Evolutionary conservation across 345 rosid genomes (phyloP).

Genomic region (Litchi chinensis): DNA sequence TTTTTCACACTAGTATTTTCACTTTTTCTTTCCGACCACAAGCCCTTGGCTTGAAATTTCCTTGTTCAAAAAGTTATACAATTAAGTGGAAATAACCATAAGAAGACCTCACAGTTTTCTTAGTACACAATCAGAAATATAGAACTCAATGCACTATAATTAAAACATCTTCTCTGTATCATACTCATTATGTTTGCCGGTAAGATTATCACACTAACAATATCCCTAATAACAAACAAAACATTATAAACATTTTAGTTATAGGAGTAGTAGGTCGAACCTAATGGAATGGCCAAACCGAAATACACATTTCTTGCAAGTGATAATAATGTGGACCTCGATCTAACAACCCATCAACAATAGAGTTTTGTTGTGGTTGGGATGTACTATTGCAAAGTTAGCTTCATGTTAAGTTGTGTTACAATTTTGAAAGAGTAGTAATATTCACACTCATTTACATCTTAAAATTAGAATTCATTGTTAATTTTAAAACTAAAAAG

Average conservation of each 20-base stretch:
- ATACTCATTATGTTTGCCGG: conserved; percentile 33
- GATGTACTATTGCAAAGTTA: too few species aligned
- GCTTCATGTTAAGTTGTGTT: too few species aligned
- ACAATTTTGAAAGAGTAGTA: too few species aligned
- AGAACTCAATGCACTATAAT: conserved; percentile 61
- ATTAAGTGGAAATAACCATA: conserved; percentile 65
- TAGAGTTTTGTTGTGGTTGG: too few species aligned
- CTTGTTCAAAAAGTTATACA: conserved; percentile 74
- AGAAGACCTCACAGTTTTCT: conserved; percentile 78
- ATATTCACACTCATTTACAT: too few species aligned
- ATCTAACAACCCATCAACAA: too few species aligned
- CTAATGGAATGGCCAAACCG: conserved; percentile 27
- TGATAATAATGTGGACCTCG: too few species aligned
- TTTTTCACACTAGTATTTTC: conserved; percentile 38
- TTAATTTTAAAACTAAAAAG: too few species aligned
- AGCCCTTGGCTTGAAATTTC: conserved; percentile 38
- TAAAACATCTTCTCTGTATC: conserved; percentile 49
- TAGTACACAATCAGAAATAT: conserved; percentile 63
- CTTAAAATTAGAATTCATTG: too few species aligned
- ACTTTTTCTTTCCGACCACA: conserved; percentile 52
- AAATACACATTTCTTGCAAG: neutral
- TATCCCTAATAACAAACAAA: conserved; percentile 64
- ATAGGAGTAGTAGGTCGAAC: conserved; percentile 36
- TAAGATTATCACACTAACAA: conserved; percentile 43
- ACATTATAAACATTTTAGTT: conserved; percentile 37